Evolutionary conservation across 2,329 filamentous ascomycete species (phyloP).

Genomic region (Alternaria angustiovoidea): DNA sequence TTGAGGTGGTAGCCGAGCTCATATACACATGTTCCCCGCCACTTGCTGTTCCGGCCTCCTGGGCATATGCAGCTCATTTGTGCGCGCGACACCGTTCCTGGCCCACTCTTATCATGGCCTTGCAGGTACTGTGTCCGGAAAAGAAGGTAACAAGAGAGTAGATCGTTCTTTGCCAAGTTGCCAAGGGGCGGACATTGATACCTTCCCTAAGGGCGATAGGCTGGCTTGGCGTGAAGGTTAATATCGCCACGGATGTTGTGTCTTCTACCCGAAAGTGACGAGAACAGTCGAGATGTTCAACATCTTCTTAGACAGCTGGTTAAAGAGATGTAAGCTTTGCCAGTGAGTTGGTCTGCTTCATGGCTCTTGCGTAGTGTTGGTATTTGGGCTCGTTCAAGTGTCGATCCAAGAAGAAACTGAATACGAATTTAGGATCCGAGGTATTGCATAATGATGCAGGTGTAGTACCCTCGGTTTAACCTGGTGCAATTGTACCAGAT

Average conservation of each 20-base stretch:
- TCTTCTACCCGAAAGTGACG: neutral
- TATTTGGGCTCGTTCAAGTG: neutral
- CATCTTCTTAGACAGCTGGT: neutral
- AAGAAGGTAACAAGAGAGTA: slow-evolving; percentile 44
- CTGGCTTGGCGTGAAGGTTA: slow-evolving; percentile 29
- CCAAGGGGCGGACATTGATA: slow-evolving; percentile 37
- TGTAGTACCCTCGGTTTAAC: neutral
- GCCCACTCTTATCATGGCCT: slow-evolving; percentile 34
- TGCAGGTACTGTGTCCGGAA: slow-evolving; percentile 36
- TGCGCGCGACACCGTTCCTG: slow-evolving; percentile 16
- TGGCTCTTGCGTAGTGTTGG: neutral
- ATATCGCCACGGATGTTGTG: slow-evolving; percentile 2
- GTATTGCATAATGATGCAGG: neutral
- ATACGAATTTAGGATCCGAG: neutral
- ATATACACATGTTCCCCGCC: slow-evolving; percentile 23
- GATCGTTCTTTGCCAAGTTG: slow-evolving; percentile 28
- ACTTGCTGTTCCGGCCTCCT: slow-evolving; percentile 11
- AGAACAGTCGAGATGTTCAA: neutral
- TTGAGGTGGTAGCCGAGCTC: slow-evolving; percentile 14
- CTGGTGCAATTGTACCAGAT: neutral
- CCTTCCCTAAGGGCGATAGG: slow-evolving; percentile 40
- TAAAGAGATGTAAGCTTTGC: neutral
- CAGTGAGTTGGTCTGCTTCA: neutral
- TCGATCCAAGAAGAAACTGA: no score
- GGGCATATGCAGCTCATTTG: slow-evolving; percentile 25